Percentiles rank a stretch among this genome's conserved stretches.
phyloP scores from a whole-genome alignment of 2,329 filamentous ascomycete genomes.

The Neobulgaria alba region DNA sequence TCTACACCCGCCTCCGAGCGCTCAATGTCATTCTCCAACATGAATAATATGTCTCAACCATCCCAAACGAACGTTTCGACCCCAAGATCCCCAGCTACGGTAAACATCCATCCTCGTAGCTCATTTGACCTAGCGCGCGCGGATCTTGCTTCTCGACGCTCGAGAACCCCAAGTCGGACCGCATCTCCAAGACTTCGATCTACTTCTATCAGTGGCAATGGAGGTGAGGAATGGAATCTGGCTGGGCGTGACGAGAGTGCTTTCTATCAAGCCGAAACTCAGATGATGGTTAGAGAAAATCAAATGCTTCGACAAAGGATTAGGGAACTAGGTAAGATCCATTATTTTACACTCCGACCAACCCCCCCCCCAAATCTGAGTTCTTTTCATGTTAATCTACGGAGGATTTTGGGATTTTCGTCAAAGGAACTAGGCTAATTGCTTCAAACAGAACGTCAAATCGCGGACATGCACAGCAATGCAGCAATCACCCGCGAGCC shows the following conservation, averaged over 20 bases:
- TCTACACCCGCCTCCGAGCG: slow-evolving; percentile 37
- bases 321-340: slow-evolving; percentile 55
- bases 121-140: slow-evolving; percentile 51
- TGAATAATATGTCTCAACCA: slow-evolving; percentile 27
- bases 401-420: too few relatives aligned
- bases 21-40: slow-evolving; percentile 34
- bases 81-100: slow-evolving; percentile 39
- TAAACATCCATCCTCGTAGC: slow-evolving; percentile 37
- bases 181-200: slow-evolving; percentile 47
- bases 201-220: slow-evolving; percentile 50
- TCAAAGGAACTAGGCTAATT: too few relatives aligned
- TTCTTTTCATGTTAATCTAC: too few relatives aligned
- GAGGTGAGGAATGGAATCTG: slow-evolving; percentile 48
- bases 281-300: slow-evolving; percentile 69
- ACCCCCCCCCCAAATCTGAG: too few relatives aligned
- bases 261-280: slow-evolving; percentile 76
- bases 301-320: slow-evolving; percentile 74
- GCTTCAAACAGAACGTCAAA: slow-evolving; percentile 22
- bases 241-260: slow-evolving; percentile 65
- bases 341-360: neutral
- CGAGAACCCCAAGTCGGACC: slow-evolving; percentile 49
- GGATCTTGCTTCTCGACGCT: slow-evolving; percentile 44
- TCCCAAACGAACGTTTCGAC: slow-evolving; percentile 33
- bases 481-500: slow-evolving; percentile 27
- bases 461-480: slow-evolving; percentile 23